Base-by-base conservation (phyloP, 2,329 filamentous ascomycete species). In the Fusarium succisae region DNA sequence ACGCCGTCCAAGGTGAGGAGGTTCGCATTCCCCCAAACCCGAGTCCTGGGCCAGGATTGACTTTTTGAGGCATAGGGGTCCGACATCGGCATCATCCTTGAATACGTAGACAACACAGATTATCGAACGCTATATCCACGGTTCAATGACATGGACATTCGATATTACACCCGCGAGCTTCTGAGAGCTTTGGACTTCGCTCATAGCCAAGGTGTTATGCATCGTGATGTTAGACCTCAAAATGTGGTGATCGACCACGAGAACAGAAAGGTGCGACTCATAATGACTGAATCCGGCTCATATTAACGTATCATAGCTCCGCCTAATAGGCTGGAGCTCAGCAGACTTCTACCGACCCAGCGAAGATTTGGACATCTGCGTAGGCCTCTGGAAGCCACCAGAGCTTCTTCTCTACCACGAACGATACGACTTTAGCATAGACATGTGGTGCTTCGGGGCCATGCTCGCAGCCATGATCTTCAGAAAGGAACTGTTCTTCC, bases 381-480 rank as follows among this genome's bases (percentile, higher is more conserved):
- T 72, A 7, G 63, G 69, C 14, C 37, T 70, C 5, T 61, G 44
- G 11, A 98, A 85, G 95, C 96, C 11, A 95, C 96, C 0, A 94
- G 70, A 99, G 82, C 86, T 98, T 59, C 89, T 99, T 3, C 95
- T 98, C 50, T 95, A 98, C 78, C 98, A 96, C 86, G 95, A 98
- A 81, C 95, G 97, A 83, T 98, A 98, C 84, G 96, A 98, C 84
- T 98, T 98, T 86, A 98, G 95, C 63, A 88, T 99, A 57, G 96
- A 99, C 81, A 98, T 99, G 95, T 99, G 96, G 96, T 97, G 94
- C 62, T 86, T 98, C 38, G 96, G 96, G 30, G 95, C 96, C 75
- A 99, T 99, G 96, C 98, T 98, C 80, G 96, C 96, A 0, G 97
- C 95, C 24, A 98, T 99, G 96, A 98, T 98, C 81, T 99, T 99